Evolutionary conservation across 2,329 filamentous ascomycete genomes (phyloP).

Genomic region (Colletotrichum sojae): DNA sequence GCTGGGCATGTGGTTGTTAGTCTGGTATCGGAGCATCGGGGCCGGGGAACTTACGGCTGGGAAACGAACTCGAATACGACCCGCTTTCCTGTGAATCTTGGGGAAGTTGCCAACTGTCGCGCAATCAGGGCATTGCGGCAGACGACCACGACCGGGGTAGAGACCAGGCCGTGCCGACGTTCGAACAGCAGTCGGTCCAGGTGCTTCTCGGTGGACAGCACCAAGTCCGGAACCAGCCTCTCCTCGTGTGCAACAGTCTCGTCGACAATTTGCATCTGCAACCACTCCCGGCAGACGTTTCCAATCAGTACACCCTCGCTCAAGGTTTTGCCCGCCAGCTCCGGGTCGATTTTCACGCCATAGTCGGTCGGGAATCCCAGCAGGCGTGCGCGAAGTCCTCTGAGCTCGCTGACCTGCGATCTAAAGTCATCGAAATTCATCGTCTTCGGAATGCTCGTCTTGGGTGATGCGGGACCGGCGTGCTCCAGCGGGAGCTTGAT

Average conservation of each 20-base stretch:
- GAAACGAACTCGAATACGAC: constrained; percentile 54
- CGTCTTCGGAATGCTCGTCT: not conserved
- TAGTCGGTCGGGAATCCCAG: constrained; percentile 40
- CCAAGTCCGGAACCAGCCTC: constrained; percentile 45
- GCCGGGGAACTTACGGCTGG: constrained; percentile 50
- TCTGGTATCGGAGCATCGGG: not conserved
- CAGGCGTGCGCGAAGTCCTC: constrained; percentile 49
- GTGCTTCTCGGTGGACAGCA: constrained; percentile 44
- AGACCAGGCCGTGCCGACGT: not conserved
- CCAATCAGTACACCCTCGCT: constrained; percentile 42
- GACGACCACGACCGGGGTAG: constrained; percentile 46
- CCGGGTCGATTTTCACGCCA: not conserved
- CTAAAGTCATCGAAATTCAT: constrained; percentile 48
- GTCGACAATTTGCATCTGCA: constrained; percentile 48
- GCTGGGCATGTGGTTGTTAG: constrained; percentile 38
- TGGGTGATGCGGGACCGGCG: constrained; percentile 1
- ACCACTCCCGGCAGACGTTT: constrained; percentile 51
- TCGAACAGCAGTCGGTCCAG: constrained; percentile 18
- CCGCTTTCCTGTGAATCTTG: constrained; percentile 42
- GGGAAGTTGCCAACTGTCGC: constrained; percentile 43
- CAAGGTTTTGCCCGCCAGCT: constrained; percentile 17
- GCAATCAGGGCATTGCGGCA: constrained; percentile 51
- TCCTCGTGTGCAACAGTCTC: constrained; percentile 16
- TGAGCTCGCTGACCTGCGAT: constrained; percentile 47
- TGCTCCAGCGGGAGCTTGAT: constrained; percentile 50